phyloP scores from a whole-genome alignment of 2,329 filamentous ascomycete genomes.

The Pyrenophora tritici-repentis region DNA sequence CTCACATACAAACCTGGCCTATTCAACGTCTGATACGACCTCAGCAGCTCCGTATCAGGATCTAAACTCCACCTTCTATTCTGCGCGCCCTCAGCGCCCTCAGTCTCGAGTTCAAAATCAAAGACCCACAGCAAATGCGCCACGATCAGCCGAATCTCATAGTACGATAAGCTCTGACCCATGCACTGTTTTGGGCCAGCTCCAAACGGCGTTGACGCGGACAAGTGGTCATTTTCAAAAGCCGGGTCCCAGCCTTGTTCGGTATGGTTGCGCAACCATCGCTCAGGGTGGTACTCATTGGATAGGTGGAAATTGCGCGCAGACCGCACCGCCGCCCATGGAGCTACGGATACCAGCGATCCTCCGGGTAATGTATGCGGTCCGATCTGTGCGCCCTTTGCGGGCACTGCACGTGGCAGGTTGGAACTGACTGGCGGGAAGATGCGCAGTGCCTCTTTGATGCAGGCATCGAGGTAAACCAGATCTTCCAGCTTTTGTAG shows the following conservation, averaged over 20 bases:
- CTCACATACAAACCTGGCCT: too few species aligned
- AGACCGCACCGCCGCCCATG: background rate
- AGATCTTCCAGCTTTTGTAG: background rate
- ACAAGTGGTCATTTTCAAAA: background rate
- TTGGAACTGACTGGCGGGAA: background rate
- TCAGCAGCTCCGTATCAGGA: background rate
- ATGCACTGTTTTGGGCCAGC: background rate
- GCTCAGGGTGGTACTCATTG: background rate
- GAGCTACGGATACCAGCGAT: background rate
- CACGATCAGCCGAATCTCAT: background rate
- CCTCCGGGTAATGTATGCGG: background rate
- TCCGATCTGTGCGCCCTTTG: background rate
- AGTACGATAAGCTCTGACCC: background rate
- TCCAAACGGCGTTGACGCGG: background rate
- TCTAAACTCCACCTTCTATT: background rate
- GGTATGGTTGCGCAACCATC: slow-evolving; percentile 3
- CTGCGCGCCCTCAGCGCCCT: background rate
- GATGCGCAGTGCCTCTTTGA: background rate
- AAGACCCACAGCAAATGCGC: slow-evolving; percentile 1
- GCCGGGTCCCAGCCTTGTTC: too few species aligned
- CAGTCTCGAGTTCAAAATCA: background rate
- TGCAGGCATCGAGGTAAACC: background rate
- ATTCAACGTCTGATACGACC: background rate
- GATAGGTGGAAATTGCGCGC: background rate
- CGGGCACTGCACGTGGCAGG: background rate